Percentiles rank a stretch among this genome's conserved stretches.
Evolutionary conservation across 108 stramenopile species (phyloP).

Genomic region (Pseudonitzschia multistriata): DNA sequence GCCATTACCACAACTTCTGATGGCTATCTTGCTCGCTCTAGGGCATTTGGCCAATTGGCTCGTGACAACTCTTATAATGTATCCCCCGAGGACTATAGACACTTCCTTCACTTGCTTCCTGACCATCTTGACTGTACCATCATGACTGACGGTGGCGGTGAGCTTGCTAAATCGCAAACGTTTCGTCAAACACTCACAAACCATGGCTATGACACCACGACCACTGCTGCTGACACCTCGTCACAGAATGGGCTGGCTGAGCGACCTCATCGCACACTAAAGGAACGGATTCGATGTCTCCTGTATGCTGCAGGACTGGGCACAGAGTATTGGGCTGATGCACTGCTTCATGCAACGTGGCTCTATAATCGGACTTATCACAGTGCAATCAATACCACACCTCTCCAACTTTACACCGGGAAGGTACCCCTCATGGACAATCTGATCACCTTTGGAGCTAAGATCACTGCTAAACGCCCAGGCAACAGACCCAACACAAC

Average conservation of each 20-base stretch:
- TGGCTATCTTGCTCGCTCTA: neutral
- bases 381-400: neutral
- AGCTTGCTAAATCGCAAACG: neutral
- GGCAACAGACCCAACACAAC: neutral
- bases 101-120: neutral
- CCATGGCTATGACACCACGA: conserved; percentile 1
- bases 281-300: conserved; percentile 9
- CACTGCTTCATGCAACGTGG: conserved; percentile 19
- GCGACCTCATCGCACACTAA: conserved; percentile 13
- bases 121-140: neutral
- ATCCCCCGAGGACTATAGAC: too few species aligned
- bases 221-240: conserved; percentile 12
- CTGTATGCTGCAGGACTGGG: conserved; percentile 16
- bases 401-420: neutral
- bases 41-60: neutral
- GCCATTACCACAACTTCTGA: neutral
- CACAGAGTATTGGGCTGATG: conserved; percentile 11
- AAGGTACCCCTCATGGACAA: conserved; percentile 1
- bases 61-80: neutral
- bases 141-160: conserved; percentile 10
- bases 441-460: conserved; percentile 9
- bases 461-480: conserved; percentile 8
- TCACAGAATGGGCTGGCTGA: conserved; percentile 19
- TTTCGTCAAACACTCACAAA: neutral
- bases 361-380: conserved; percentile 18